These are phyloP conservation scores for Triangularia setosa DNA, from an alignment of 2,329 filamentous ascomycete species.

Conservation along the genomic window DNA sequence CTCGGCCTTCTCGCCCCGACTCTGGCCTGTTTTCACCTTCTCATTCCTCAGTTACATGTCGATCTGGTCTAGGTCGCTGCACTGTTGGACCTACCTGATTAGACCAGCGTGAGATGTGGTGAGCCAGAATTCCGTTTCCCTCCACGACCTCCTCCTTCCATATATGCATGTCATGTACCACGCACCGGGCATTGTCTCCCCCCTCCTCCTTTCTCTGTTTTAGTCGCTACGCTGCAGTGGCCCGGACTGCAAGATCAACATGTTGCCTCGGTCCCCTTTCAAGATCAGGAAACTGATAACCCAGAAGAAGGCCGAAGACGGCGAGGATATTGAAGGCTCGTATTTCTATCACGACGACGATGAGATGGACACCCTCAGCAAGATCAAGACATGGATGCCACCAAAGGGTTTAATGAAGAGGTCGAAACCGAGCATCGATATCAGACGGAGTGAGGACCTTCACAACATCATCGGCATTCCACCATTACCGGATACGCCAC, in stretches of 20 bases:
- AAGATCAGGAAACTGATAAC: slow-evolving; percentile 43
- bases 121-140: slow-evolving; percentile 6
- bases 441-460: slow-evolving; percentile 37
- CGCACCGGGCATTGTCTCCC: slow-evolving; percentile 7
- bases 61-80: slow-evolving; percentile 3
- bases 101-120: slow-evolving; percentile 11
- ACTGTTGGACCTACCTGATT: slow-evolving; percentile 5
- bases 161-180: slow-evolving; percentile 28
- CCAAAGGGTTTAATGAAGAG: slow-evolving; percentile 31
- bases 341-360: slow-evolving; percentile 27
- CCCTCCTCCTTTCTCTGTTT: slow-evolving; percentile 10
- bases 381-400: slow-evolving; percentile 27
- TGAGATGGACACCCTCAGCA: slow-evolving; percentile 22
- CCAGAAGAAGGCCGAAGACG: slow-evolving; percentile 26
- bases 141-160: slow-evolving; percentile 4
- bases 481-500: slow-evolving; percentile 34
- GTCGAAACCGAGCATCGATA: slow-evolving; percentile 36
- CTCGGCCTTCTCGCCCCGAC: slow-evolving; percentile 12
- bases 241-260: slow-evolving; percentile 26
- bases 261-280: slow-evolving; percentile 40
- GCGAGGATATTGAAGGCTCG: slow-evolving; percentile 26
- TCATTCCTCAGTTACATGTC: slow-evolving; percentile 2
- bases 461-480: slow-evolving; percentile 38
- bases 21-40: slow-evolving; percentile 14
- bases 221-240: slow-evolving; percentile 6